These are phyloP conservation scores for Phytophthora pluvialis DNA, from an alignment of 352 stramenopile genomes.

Conservation along the genomic window DNA sequence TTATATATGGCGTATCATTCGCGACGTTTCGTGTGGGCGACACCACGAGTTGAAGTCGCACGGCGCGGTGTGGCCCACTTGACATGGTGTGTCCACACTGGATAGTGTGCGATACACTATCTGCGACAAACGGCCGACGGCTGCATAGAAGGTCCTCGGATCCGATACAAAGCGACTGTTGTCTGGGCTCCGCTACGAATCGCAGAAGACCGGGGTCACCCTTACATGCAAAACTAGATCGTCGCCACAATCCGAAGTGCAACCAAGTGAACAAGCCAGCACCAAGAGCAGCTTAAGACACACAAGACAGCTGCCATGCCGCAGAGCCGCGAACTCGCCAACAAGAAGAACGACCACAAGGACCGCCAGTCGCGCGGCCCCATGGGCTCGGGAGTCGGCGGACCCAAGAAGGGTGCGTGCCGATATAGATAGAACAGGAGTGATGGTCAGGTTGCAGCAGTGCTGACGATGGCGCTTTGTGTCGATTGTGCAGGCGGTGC, in stretches of 20 bases:
- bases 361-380: slow-evolving; percentile 80
- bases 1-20: slow-evolving; percentile 20
- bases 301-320: slow-evolving; percentile 48
- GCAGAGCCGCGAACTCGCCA: slow-evolving; percentile 76
- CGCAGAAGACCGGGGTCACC: slow-evolving; percentile 21
- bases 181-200: neutral
- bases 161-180: slow-evolving; percentile 18
- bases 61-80: slow-evolving; percentile 7
- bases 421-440: slow-evolving; percentile 14
- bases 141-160: slow-evolving; percentile 25
- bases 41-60: slow-evolving; percentile 31
- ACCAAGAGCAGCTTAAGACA: slow-evolving; percentile 2
- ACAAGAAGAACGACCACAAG: slow-evolving; percentile 90
- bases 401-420: slow-evolving; percentile 69
- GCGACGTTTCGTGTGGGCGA: slow-evolving; percentile 8
- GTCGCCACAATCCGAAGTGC: slow-evolving; percentile 30
- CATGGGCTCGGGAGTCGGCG: slow-evolving; percentile 45
- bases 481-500: slow-evolving; percentile 56
- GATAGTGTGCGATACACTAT: slow-evolving; percentile 19
- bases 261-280: slow-evolving; percentile 28
- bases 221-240: slow-evolving; percentile 1
- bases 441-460: slow-evolving; percentile 1
- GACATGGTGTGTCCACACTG: slow-evolving; percentile 10
- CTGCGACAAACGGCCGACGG: slow-evolving; percentile 22
- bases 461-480: neutral